phyloP scores from a whole-genome alignment of 2,329 filamentous ascomycete species.

The Pseudogymnoascus verrucosus region DNA sequence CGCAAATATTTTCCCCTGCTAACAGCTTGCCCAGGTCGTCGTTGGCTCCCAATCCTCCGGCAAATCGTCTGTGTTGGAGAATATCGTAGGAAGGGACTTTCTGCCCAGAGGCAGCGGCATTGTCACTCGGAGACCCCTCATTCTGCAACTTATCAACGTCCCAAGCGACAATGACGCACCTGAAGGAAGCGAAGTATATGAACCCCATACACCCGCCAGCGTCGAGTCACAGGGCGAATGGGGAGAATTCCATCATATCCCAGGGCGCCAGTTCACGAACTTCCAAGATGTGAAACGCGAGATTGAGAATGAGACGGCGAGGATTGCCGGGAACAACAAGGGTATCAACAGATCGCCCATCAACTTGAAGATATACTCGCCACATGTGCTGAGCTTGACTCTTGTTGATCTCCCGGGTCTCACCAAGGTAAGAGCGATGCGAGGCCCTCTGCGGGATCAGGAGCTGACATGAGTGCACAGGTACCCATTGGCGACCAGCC shows the following conservation, averaged over 20 bases:
- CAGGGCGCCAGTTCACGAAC: slow-evolving; percentile 79
- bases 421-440: slow-evolving; percentile 61
- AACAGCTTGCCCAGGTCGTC: slow-evolving; percentile 60
- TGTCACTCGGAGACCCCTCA: slow-evolving; percentile 86
- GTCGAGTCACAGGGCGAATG: slow-evolving; percentile 63
- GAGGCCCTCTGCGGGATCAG: background rate
- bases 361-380: slow-evolving; percentile 97
- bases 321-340: slow-evolving; percentile 94
- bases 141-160: slow-evolving; percentile 97
- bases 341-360: slow-evolving; percentile 97
- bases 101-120: slow-evolving; percentile 93
- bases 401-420: slow-evolving; percentile 91
- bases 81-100: slow-evolving; percentile 97
- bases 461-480: slow-evolving; percentile 31
- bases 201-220: slow-evolving; percentile 70
- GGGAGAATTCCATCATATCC: slow-evolving; percentile 96
- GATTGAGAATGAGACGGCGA: slow-evolving; percentile 92
- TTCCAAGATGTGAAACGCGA: slow-evolving; percentile 91
- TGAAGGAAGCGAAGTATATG: slow-evolving; percentile 54
- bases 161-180: slow-evolving; percentile 64
- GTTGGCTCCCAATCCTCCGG: slow-evolving; percentile 97
- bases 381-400: slow-evolving; percentile 91
- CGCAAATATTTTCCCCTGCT: slow-evolving; percentile 12
- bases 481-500: slow-evolving; percentile 97
- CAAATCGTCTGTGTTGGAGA: slow-evolving; percentile 97